These are phyloP conservation scores for Gossypium thurberi DNA, from an alignment of 345 rosid genomes.

Conservation along the genomic window DNA sequence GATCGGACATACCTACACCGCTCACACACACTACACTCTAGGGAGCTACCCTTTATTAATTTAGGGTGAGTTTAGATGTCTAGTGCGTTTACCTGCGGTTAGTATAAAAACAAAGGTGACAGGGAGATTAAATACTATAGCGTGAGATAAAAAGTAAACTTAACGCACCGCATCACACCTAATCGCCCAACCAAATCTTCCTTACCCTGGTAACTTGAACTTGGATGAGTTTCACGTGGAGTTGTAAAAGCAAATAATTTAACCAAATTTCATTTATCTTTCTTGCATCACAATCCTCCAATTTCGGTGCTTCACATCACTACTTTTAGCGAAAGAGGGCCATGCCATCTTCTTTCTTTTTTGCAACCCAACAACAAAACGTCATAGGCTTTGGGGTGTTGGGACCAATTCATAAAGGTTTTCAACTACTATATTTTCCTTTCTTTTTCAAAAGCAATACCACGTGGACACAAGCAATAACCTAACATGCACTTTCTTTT, in stretches of 20 bases:
- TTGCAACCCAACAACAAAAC: background rate
- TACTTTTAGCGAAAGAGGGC: background rate
- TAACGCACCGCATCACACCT: too few relatives aligned
- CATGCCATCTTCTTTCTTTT: background rate
- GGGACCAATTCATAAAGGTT: slow-evolving; percentile 2
- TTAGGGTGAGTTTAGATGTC: fast-evolving
- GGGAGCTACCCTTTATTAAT: too few relatives aligned
- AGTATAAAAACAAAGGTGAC: too few relatives aligned
- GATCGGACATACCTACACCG: too few relatives aligned
- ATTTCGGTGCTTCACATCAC: background rate
- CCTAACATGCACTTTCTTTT: background rate
- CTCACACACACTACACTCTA: too few relatives aligned
- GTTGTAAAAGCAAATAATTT: too few relatives aligned
- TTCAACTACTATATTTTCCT: background rate
- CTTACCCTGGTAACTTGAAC: too few relatives aligned
- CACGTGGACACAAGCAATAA: slow-evolving; percentile 1
- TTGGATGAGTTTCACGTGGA: too few relatives aligned
- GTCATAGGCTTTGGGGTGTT: background rate
- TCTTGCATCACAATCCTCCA: background rate
- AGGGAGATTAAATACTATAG: fast-evolving
- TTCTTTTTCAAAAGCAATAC: background rate
- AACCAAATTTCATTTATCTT: background rate
- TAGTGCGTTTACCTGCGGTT: fast-evolving
- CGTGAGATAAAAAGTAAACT: too few relatives aligned
- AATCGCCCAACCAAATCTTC: too few relatives aligned